Base-by-base conservation (phyloP, 441 rosid genomes). In the Erodium texanum region DNA sequence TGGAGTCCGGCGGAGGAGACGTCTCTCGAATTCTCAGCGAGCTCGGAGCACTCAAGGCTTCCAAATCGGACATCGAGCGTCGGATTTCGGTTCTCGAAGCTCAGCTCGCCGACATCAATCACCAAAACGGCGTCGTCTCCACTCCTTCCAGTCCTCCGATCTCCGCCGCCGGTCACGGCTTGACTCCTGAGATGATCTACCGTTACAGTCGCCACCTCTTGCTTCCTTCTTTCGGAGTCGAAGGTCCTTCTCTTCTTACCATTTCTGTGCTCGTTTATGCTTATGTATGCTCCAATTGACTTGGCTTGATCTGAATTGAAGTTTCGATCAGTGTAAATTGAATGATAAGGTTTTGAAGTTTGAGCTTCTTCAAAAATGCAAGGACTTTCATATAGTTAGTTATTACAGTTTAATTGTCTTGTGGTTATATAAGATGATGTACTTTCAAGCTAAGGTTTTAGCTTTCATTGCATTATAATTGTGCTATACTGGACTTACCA, bases 171-270 rank as follows among this genome's bases (percentile, higher is more conserved):
- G 67, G 61, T 10, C 87, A 90, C 22, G 96, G 86, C 2, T 75
- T 91, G 6, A 73, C 88, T 7, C 77, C 93, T 3, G 90, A 89
- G 65, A 83, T 79, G 78, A 81, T 93, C 65, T 80, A 89, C 78
- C 85, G 97, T 71, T 93, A 93, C 77, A 91, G 99, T 74, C 96
- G 99, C 68, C 97, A 93, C 38, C 82, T 89, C 70, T 70, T 91
- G 75, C 92, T 93, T n/a, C 97, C 97, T 75, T 79, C 86, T 7
- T 88, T 93, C 66, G 97, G 95, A 69, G 85, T 93, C 74, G 74
- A 86, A 88, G 99, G 99, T 91, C 18, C 48, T 5, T 24, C 3
- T 59, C 15, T 3, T 61, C 2, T 14, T 1, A 5, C 20, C 14
- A 19, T 65, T 27, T 24, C 3, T 52, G 23, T 16, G 2, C 18